Conservation (phyloP, 805 yeast genomes). For the Wickerhamomyces canadensis region DNA sequence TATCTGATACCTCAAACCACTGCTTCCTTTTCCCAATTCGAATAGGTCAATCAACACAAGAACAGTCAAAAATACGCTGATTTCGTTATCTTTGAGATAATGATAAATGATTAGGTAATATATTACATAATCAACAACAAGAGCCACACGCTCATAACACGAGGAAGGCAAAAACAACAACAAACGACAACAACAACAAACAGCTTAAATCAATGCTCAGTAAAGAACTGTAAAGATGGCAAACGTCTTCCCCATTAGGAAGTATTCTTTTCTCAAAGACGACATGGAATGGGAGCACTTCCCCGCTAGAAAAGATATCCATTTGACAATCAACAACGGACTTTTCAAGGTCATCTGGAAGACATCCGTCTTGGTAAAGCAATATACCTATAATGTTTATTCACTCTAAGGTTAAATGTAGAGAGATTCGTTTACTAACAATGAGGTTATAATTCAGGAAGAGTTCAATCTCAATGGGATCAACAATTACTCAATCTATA, state of each 20-base stretch:
- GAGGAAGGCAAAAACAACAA: no score
- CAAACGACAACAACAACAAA: no score
- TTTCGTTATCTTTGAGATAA: no score
- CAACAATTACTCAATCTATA: slow-evolving; percentile 6
- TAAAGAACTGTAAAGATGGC: background rate
- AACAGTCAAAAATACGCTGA: no score
- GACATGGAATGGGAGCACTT: slow-evolving; percentile 20
- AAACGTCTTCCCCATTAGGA: slow-evolving; percentile 11
- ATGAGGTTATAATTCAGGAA: slow-evolving; percentile 8
- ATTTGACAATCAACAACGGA: slow-evolving; percentile 5
- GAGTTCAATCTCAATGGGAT: slow-evolving; percentile 4
- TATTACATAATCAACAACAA: no score
- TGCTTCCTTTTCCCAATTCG: no score
- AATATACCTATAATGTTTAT: background rate
- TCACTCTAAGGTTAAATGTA: no score
- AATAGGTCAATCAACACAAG: no score
- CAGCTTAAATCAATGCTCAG: no score
- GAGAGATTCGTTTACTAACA: background rate
- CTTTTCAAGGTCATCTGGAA: slow-evolving; percentile 16
- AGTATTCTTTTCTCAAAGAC: slow-evolving; percentile 17
- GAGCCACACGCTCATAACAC: no score
- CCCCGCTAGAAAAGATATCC: slow-evolving; percentile 19
- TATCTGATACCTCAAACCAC: no score
- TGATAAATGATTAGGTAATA: no score
- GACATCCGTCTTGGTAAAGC: slow-evolving; percentile 14